Conservation (phyloP, 371 early-diverging fungal species). For the Polyrhizophydium stewartii region DNA sequence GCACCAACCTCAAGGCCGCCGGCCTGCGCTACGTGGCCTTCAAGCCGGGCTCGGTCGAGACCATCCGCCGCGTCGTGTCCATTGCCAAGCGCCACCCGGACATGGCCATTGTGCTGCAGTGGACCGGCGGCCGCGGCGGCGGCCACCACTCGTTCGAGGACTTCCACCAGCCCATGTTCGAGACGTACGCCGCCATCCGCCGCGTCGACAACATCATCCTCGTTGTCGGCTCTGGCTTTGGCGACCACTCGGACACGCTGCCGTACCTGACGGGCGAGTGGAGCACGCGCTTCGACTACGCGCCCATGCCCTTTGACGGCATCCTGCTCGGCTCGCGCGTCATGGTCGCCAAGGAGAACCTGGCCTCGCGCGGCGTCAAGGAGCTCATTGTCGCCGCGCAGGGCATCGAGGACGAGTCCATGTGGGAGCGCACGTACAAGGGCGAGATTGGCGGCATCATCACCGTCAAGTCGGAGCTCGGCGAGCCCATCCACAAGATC, state of each 20-base stretch:
- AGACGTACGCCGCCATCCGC: conserved; percentile 86
- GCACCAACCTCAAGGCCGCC: conserved; percentile 65
- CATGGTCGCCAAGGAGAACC: conserved; percentile 92
- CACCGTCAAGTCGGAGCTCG: conserved; percentile 91
- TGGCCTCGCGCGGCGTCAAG: conserved; percentile 81
- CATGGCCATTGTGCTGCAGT: conserved; percentile 90
- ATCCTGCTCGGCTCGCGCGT: conserved; percentile 90
- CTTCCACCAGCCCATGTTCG: conserved; percentile 88
- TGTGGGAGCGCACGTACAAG: conserved; percentile 93
- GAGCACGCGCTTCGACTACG: conserved; percentile 75
- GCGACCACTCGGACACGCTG: conserved; percentile 84
- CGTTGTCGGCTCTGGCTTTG: conserved; percentile 91
- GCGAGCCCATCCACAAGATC: conserved; percentile 96
- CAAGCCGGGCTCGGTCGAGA: conserved; percentile 86
- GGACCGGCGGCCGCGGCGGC: conserved; percentile 97
- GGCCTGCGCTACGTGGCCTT: conserved; percentile 90
- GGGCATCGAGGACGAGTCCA: conserved; percentile 73
- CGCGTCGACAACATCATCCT: conserved; percentile 81
- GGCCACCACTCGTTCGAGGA: conserved; percentile 97
- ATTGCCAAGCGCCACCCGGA: conserved; percentile 88
- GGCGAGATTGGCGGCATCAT: conserved; percentile 87
- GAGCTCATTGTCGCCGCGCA: conserved; percentile 80
- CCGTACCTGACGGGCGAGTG: conserved; percentile 96
- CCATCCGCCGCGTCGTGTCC: conserved; percentile 81
- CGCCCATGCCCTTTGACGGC: conserved; percentile 97